Evolutionary conservation across 2,329 filamentous ascomycete species (phyloP).

Genomic region (Xylaria sp.): DNA sequence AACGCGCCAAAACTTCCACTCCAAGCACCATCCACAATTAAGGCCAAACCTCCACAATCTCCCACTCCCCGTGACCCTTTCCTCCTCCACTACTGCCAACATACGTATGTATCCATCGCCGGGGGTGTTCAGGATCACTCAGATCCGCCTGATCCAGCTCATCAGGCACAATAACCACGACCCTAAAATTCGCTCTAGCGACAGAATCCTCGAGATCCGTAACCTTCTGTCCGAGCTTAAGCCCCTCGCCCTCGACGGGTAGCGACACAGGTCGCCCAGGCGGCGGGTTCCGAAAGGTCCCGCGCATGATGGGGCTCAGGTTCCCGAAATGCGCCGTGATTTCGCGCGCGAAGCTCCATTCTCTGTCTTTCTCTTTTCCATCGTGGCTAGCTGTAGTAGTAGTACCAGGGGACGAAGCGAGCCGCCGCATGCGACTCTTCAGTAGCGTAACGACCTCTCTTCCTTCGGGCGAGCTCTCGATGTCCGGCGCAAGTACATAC

Average conservation of each 20-base stretch:
- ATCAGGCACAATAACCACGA: constrained; percentile 83
- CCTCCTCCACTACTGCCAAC: constrained; percentile 49
- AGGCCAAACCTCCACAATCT: constrained; percentile 76
- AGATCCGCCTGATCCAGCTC: constrained; percentile 81
- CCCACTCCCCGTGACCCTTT: constrained; percentile 65
- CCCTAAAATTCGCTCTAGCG: constrained; percentile 80
- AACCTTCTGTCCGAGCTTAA: constrained; percentile 71
- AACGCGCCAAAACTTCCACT: too few relatives aligned
- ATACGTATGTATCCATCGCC: constrained; percentile 75
- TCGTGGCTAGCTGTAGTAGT: constrained; percentile 21
- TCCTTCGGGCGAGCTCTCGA: constrained; percentile 62
- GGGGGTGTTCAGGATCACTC: constrained; percentile 70
- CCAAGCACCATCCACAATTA: constrained; percentile 48
- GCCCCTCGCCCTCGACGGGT: constrained; percentile 54
- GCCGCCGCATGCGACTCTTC: constrained; percentile 68
- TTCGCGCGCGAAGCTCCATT: constrained; percentile 84
- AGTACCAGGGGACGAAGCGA: not conserved
- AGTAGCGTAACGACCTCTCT: constrained; percentile 70
- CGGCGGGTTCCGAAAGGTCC: constrained; percentile 77
- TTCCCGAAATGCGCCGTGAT: constrained; percentile 92
- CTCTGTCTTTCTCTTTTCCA: constrained; percentile 53
- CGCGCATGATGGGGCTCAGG: constrained; percentile 81
- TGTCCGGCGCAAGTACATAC: constrained; percentile 78
- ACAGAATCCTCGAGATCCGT: constrained; percentile 75
- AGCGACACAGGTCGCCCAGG: constrained; percentile 71